Evolutionary conservation across 192 early-diverging fungal genomes (phyloP).

Genomic region (Umbelopsis vinacea): DNA sequence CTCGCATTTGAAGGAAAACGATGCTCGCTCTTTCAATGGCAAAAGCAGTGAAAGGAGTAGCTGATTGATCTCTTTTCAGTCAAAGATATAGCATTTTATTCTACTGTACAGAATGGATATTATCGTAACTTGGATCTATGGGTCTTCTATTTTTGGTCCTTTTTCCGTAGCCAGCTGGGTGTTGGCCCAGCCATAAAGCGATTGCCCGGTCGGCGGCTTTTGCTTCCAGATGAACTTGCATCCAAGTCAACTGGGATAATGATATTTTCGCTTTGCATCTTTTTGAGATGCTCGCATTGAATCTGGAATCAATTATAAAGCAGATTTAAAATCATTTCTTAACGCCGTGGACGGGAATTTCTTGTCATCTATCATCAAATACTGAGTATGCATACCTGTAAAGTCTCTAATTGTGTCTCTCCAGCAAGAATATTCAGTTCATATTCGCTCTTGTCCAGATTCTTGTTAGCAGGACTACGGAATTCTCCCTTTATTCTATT

Average conservation of each 20-base stretch:
- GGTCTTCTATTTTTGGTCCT: background rate
- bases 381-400: background rate
- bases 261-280: conserved; percentile 6
- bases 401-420: conserved; percentile 7
- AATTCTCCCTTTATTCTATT: conserved; percentile 10
- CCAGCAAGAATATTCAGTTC: conserved; percentile 1
- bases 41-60: background rate
- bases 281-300: conserved; percentile 4
- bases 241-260: conserved; percentile 20
- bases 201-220: background rate
- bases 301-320: background rate
- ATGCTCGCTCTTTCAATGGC: background rate
- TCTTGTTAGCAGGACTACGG: background rate
- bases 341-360: no score
- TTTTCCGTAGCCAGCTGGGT: conserved; percentile 13
- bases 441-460: conserved; percentile 17
- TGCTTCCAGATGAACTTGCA: background rate
- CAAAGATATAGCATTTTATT: background rate
- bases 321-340: background rate
- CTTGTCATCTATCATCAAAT: no score
- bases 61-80: background rate
- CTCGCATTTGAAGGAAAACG: background rate
- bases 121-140: no score
- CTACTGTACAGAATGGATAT: background rate
- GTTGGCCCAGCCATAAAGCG: conserved; percentile 10